phyloP scores from a whole-genome alignment of 1,284 basidiomycete species.

The Trichosporon inkin region DNA sequence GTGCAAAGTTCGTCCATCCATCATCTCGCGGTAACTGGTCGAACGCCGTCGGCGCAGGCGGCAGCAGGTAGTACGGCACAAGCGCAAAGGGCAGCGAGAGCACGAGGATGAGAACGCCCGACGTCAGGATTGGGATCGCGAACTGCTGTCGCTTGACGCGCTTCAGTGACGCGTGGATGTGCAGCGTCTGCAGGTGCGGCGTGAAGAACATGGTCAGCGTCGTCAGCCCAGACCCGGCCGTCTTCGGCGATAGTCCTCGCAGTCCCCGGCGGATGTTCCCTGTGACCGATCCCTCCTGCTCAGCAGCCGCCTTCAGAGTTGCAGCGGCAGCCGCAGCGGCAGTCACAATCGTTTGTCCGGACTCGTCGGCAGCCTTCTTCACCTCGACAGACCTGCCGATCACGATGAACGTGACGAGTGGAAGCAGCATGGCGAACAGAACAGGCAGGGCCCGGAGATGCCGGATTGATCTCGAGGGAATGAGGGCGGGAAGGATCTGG shows the following conservation, averaged over 20 bases:
- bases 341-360: not conserved
- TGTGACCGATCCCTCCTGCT: not conserved
- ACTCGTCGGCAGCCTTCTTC: constrained; percentile 34
- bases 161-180: constrained; percentile 42
- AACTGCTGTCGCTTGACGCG: constrained; percentile 41
- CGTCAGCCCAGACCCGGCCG: constrained; percentile 43
- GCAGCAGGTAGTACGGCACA: constrained; percentile 51
- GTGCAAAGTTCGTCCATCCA: constrained; percentile 47
- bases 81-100: constrained; percentile 47
- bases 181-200: constrained; percentile 48
- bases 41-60: constrained; percentile 33
- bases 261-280: constrained; percentile 16
- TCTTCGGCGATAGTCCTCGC: constrained; percentile 32
- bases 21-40: constrained; percentile 38
- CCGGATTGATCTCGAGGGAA: constrained; percentile 38
- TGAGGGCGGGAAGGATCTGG: constrained; percentile 40
- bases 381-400: constrained; percentile 50
- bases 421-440: constrained; percentile 39
- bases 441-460: constrained; percentile 29
- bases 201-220: constrained; percentile 47
- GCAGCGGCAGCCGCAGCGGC: constrained; percentile 37
- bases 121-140: constrained; percentile 41
- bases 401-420: constrained; percentile 45
- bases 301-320: constrained; percentile 5
- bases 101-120: constrained; percentile 36